phyloP scores from a whole-genome alignment of 2,329 filamentous ascomycete species.

The Hansfordia pulvinata region DNA sequence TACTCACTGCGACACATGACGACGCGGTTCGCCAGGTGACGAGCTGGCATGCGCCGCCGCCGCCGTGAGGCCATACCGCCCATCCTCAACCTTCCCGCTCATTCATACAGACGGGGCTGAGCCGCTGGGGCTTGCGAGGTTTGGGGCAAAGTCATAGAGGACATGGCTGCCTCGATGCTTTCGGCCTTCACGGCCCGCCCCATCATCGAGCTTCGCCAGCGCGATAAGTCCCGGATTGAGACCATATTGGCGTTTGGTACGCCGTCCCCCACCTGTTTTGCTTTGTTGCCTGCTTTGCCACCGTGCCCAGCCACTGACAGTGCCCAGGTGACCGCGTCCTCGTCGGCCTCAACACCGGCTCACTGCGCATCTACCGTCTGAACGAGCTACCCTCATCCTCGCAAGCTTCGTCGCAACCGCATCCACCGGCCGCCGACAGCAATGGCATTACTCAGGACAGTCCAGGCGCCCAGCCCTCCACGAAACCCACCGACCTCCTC shows the following conservation, averaged over 20 bases:
- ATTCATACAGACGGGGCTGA: too few relatives aligned
- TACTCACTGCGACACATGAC: too few relatives aligned
- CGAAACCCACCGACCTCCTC: slow-evolving; percentile 64
- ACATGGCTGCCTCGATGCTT: slow-evolving; percentile 74
- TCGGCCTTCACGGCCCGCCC: slow-evolving; percentile 93
- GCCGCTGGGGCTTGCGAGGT: too few relatives aligned
- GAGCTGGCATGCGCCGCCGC: too few relatives aligned
- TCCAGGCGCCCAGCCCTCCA: slow-evolving; percentile 12
- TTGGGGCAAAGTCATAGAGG: too few relatives aligned
- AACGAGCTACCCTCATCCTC: slow-evolving; percentile 45
- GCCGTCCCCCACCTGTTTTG: slow-evolving; percentile 6
- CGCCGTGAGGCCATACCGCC: too few relatives aligned
- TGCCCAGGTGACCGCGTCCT: slow-evolving; percentile 69
- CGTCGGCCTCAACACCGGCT: slow-evolving; percentile 82
- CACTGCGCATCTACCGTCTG: slow-evolving; percentile 79
- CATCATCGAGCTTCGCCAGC: slow-evolving; percentile 90
- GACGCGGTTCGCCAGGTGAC: too few relatives aligned
- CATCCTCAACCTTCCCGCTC: too few relatives aligned
- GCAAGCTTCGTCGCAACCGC: too few relatives aligned
- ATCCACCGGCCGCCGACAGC: slow-evolving; percentile 23
- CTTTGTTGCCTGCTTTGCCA: neutral
- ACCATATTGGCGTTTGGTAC: slow-evolving; percentile 82
- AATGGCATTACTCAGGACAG: slow-evolving; percentile 21
- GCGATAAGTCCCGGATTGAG: slow-evolving; percentile 96
- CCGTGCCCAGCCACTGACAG: slow-evolving; percentile 2